Conservation (phyloP, 805 yeast species). For the Cyberlindnera lachancei region DNA sequence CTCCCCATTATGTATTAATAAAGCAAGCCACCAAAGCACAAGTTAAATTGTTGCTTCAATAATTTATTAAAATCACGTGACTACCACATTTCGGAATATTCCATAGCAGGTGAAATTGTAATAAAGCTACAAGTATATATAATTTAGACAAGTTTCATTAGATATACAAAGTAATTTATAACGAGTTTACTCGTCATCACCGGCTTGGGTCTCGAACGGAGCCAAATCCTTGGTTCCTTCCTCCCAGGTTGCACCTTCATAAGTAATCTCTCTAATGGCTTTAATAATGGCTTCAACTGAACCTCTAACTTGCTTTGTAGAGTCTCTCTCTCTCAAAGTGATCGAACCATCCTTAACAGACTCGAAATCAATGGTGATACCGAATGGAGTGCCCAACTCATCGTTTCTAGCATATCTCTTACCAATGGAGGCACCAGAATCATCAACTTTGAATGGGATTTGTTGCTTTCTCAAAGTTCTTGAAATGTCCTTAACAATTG, state of each 20-base stretch:
- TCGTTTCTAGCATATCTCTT: slow-evolving; percentile 97
- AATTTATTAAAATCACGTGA: no score
- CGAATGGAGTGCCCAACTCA: slow-evolving; percentile 98
- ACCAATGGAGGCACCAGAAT: slow-evolving; percentile 95
- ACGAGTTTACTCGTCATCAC: slow-evolving; percentile 30
- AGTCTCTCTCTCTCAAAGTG: slow-evolving; percentile 94
- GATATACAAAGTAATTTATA: no score
- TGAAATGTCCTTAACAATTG: slow-evolving; percentile 65
- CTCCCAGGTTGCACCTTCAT: slow-evolving; percentile 71
- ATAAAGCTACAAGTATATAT: no score
- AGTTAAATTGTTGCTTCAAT: no score
- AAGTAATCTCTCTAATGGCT: slow-evolving; percentile 71
- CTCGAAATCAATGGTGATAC: slow-evolving; percentile 94
- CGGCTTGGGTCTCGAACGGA: slow-evolving; percentile 64
- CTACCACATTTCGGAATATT: no score
- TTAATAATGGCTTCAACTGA: slow-evolving; percentile 60
- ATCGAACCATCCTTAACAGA: slow-evolving; percentile 81
- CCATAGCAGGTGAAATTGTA: no score
- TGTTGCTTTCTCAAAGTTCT: slow-evolving; percentile 67
- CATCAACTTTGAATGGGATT: slow-evolving; percentile 93
- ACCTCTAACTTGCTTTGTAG: slow-evolving; percentile 96
- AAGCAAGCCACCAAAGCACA: no score
- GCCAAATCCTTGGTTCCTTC: slow-evolving; percentile 71
- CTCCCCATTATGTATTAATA: no score
- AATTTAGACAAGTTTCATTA: no score